Evolutionary conservation across 257 asterid species (phyloP), one percentile per base, ranked within the genome.

Genomic region (Verbena officinalis): DNA sequence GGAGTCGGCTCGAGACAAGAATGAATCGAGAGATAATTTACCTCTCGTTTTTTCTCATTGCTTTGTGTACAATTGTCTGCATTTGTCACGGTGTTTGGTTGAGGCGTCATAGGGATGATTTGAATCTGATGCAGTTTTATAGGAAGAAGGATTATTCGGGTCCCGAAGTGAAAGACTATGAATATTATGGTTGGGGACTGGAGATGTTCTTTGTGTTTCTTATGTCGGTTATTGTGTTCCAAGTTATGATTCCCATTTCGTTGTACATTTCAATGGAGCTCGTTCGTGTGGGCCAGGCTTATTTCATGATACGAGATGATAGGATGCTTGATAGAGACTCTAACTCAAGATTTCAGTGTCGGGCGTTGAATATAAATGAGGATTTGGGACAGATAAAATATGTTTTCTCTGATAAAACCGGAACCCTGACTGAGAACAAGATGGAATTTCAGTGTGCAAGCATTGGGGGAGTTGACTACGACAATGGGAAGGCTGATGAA

Each of bases 241-340:
- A 94, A 75, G 74, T 94, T 65, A 86, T 94, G 96, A 94, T 94
- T 78, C 99, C 99, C 33, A 94, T 94, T 78, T 90, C 99, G 4
- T 69, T 94, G 78, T 94, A 94, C 80, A 90, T 94, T 78, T 90
- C 99, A 24, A 82, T 94, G 95, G 99, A 94, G 80, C 96, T 94
- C 72, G 99, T 94, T 64, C 98, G 99, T 56, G 87, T 90, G 58
- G 99, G 99, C 58, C 99, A 94, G 83, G 98, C 99, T 63, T 94
- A 81, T 77, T 90, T 87, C 65, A 94, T 94, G 99, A 83, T 90
- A 70, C 77, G 83, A 39, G 98, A 94, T 73, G 21, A 72, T 16
- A 62, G 75, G 59, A 86, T 94, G 98, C 69, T 65, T 17, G 99
- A 94, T 49, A 72, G 78, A 58, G 59, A 87, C 40, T 73, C 98